Evolutionary conservation across 2,329 filamentous ascomycete genomes (phyloP), one percentile per base, ranked within the genome.

Genomic region (Aspergillus udagawae): DNA sequence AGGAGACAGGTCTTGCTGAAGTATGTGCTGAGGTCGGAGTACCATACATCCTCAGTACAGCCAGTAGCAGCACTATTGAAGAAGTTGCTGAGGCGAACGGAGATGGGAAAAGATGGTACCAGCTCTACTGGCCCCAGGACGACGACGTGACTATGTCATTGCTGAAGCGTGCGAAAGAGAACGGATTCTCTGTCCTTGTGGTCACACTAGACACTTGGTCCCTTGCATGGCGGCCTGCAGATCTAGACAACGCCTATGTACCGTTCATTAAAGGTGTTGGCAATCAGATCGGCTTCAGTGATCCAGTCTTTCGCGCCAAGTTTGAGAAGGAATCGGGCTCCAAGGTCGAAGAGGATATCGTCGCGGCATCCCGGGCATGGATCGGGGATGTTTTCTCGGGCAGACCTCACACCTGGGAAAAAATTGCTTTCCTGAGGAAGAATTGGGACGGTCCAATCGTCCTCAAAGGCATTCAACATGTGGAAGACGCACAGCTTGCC

Each of bases 121-220:
- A 92, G 68, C 80, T 92, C 0, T 92, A 92, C 74, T 91, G 87
- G 86, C 88, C 88, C 0, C 74, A 79, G 21, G 82, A 84, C 54
- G 81, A 91, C 53, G 82, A 86, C 3, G 77, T 91, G 54, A 91
- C 88, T 0, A 75, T 80, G 0, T 88, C 83, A 1, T 74, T 91
- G 17, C 77, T 91, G 4, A 67, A 72, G 1, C 80, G 87, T 0
- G 89, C 87, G 0, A 84, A 84, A 66, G 77, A 73, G 0, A 80
- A 77, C 32, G 88, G 87, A 1, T 91, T 81, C 72, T 80, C 79
- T 35, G 86, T 85, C 0, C 77, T 91, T 0, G 83, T 91, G 6
- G 85, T 92, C 0, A 92, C 89, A 0, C 77, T 91, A 0, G 89
- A 92, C 70, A 91, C 87, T 0, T 89, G 84, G 72, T 80, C 81